Evolutionary conservation across 441 rosid genomes (phyloP), one percentile per base, ranked within the genome.

Genomic region (Brassica hybrid): DNA sequence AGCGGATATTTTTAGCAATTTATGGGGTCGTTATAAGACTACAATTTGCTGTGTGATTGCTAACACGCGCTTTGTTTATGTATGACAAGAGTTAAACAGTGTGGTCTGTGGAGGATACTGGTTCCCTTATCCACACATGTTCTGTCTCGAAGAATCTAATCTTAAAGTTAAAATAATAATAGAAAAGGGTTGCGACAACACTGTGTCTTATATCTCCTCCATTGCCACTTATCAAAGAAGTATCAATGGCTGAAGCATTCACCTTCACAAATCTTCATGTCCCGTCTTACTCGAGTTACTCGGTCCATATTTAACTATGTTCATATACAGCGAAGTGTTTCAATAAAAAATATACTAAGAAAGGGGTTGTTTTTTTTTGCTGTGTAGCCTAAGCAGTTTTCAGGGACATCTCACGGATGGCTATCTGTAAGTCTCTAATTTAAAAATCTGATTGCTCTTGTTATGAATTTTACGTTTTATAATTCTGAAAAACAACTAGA

Each of bases 191-290:
- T 52, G 57, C 57, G 1, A 0, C 57, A 52, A 52, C 12, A 43
- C 11, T 27, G 27, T 34, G 19, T 62, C 67, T 23, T 58, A 6
- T 48, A 50, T 71, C 12, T 30, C 27, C 32, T 43, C 43, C 63
- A 74, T 43, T 52, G 54, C 43, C 61, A 48, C 72, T 34, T 0
- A 60, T 70, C 76, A 64, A 50, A 71, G n/a, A 18, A 30, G 65
- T 27, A 77, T 72, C 34, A 77, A 85, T 87, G 94, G 88, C 88
- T 5, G 81, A 87, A 80, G 85, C 89, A 69, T 71, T 84, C 32
- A 70, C 85, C 65, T 71, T 86, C 69, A 54, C 79, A 16, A 83
- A 83, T 19, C 84, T 85, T 65, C 78, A 56, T 52, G 12, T 81
- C 68, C 82, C 72, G 75, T 67, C 76, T 76, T 65, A 80, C 18